phyloP scores from a whole-genome alignment of 768 basidiomycete species.

The Psilocybe cubensis region DNA sequence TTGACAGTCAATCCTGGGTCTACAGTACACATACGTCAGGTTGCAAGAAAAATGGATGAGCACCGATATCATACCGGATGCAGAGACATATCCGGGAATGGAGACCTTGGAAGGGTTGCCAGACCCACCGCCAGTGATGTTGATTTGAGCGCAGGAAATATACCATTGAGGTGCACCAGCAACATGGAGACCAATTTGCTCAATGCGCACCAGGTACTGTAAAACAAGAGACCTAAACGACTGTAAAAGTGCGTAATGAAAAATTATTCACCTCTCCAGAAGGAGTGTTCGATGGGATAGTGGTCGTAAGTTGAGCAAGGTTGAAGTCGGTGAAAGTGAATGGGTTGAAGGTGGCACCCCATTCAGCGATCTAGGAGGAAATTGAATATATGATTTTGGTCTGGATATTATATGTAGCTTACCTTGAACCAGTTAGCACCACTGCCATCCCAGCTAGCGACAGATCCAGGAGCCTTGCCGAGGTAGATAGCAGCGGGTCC shows the following conservation, averaged over 20 bases:
- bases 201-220: slow-evolving; percentile 49
- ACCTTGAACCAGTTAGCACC: slow-evolving; percentile 59
- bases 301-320: slow-evolving; percentile 37
- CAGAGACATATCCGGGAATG: slow-evolving; percentile 51
- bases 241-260: background rate
- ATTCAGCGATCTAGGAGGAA: slow-evolving; percentile 40
- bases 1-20: slow-evolving; percentile 47
- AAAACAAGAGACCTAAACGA: background rate
- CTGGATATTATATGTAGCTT: background rate
- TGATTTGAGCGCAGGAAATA: slow-evolving; percentile 53
- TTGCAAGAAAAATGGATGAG: background rate
- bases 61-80: slow-evolving; percentile 34
- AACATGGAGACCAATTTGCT: slow-evolving; percentile 50
- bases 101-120: slow-evolving; percentile 49
- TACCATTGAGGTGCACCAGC: slow-evolving; percentile 50
- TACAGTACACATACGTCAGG: too few relatives aligned
- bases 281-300: slow-evolving; percentile 45
- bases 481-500: slow-evolving; percentile 52
- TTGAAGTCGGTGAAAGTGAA: slow-evolving; percentile 37
- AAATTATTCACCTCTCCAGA: slow-evolving; percentile 37
- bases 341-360: slow-evolving; percentile 42
- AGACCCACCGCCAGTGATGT: slow-evolving; percentile 43
- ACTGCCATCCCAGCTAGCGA: slow-evolving; percentile 47
- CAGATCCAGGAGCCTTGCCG: slow-evolving; percentile 47
- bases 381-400: slow-evolving; percentile 20